Base-by-base conservation (phyloP, 23 red algal species). In the Gracilariopsis chorda region DNA sequence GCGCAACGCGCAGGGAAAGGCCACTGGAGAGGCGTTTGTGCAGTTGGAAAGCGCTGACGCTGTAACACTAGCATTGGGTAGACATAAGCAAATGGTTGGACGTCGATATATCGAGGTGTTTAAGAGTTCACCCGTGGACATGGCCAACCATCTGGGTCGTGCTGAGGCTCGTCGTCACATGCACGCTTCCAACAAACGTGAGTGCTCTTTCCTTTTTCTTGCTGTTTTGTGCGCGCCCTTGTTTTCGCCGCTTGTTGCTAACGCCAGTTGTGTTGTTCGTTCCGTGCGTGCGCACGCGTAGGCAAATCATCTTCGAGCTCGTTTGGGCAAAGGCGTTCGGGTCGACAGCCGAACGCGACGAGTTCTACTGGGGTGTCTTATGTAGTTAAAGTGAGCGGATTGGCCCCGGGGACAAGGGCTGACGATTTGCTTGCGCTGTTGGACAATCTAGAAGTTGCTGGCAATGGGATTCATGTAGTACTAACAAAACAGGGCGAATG, bases 61-160 rank as follows among this genome's bases (percentile, higher is more conserved):
- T 59, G 89, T 91, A 21, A 17, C 27, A 42, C 56, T 77, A 34
- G 86, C 91, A 7, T n/a, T 95, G 56, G 58, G 19, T 27, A 46
- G 86, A 14, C 91, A 98, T 78, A 86, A 91, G 33, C 53, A 95
- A 14, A 87, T 55, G 36, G 87, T 98, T 79, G 96, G 93, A 17
- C 88, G 89, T 20, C 92, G 96, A n/a, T 98, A 98, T 55, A 95
- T 98, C 25, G 96, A 98, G 64, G 92, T 98, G 25, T 98, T 98
- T 37, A 88, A 88, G 88, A 93, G 87, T 8, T 93, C 92, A 41
- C 92, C 92, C 1, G 84, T 87, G 55, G 96, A 98, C 59, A 98
- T 98, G 96, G 68, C 80, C 19, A 79, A 90, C 37, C 78, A 92
- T 29, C 69, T 98, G 49, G 92, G 78, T 28, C 88, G 96, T 21